phyloP scores from a whole-genome alignment of 2,329 filamentous ascomycete genomes.

The Pseudocercospora cruenta region DNA sequence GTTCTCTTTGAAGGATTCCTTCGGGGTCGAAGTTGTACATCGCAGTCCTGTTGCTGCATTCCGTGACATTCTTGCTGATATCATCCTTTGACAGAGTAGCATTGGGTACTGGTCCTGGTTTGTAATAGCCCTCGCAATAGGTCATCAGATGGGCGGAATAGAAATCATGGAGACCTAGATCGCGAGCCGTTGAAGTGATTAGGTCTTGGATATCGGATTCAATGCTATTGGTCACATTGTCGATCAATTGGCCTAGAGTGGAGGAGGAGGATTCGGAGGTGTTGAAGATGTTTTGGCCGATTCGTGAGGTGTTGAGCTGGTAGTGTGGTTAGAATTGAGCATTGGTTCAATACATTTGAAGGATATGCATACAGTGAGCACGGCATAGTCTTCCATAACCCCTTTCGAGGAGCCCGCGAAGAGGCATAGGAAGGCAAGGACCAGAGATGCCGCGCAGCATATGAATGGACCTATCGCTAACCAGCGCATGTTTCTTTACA shows the following conservation, averaged over 20 bases:
- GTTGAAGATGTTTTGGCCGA: conserved; percentile 48
- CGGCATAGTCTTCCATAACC: conserved; percentile 60
- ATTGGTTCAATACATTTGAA: background rate
- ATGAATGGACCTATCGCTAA: conserved; percentile 29
- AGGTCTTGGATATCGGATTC: conserved; percentile 45
- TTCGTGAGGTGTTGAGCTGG: conserved; percentile 60
- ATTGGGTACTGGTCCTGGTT: conserved; percentile 47
- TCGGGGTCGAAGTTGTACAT: conserved; percentile 63
- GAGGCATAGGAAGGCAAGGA: conserved; percentile 62
- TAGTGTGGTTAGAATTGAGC: background rate
- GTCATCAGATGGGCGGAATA: conserved; percentile 65
- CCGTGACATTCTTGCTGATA: conserved; percentile 56
- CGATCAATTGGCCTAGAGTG: conserved; percentile 26
- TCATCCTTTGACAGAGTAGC: conserved; percentile 43
- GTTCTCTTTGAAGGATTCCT: conserved; percentile 52
- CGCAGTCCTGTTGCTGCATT: conserved; percentile 58
- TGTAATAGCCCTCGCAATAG: conserved; percentile 59
- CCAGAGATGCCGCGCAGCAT: conserved; percentile 57
- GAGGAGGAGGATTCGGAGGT: conserved; percentile 17
- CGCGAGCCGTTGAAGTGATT: conserved; percentile 44
- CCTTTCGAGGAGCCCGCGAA: conserved; percentile 61
- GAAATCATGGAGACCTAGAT: conserved; percentile 62
- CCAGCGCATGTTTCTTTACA: conserved; percentile 29
- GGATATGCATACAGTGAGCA: conserved; percentile 54
- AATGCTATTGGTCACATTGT: conserved; percentile 39